These are phyloP conservation scores for Suillus hirtellus DNA, from an alignment of 768 basidiomycete genomes.

Conservation along the genomic window DNA sequence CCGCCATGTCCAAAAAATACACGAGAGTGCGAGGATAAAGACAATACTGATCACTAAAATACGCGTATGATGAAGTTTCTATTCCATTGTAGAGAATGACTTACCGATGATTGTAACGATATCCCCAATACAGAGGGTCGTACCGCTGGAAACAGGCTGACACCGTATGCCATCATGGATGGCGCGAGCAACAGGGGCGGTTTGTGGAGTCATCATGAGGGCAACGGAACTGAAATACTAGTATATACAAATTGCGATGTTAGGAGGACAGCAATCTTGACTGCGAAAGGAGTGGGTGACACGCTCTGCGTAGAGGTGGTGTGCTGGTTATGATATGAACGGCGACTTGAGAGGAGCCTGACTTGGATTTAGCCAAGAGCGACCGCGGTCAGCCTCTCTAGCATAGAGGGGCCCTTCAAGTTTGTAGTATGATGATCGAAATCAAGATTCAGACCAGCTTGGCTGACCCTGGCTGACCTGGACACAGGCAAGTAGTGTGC, in stretches of 20 bases:
- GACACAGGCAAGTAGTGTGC: neutral
- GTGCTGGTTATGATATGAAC: neutral
- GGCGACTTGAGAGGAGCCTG: neutral
- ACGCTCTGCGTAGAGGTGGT: neutral
- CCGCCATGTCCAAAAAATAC: neutral
- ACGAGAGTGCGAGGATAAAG: neutral
- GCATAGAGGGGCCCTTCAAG: neutral
- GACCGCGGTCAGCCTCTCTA: neutral
- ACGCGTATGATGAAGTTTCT: neutral
- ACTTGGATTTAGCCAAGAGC: neutral
- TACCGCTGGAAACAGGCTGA: constrained; percentile 12
- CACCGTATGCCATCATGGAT: constrained; percentile 13
- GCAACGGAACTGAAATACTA: neutral
- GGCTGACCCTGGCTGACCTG: neutral
- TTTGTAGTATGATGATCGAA: neutral
- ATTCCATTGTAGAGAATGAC: neutral
- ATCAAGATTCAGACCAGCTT: neutral
- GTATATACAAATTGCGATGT: neutral
- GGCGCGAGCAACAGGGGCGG: neutral
- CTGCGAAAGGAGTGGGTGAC: constrained; percentile 8
- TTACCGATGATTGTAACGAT: constrained; percentile 25
- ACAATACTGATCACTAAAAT: neutral
- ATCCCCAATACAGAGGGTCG: constrained; percentile 25
- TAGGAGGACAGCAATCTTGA: constrained; percentile 1
- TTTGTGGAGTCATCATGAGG: constrained; percentile 3